A percentile compares a stretch with the other conserved stretches of the same genome.
Conservation (phyloP, 371 early-diverging fungal species). For the Thermomucor indicae-seudaticae region DNA sequence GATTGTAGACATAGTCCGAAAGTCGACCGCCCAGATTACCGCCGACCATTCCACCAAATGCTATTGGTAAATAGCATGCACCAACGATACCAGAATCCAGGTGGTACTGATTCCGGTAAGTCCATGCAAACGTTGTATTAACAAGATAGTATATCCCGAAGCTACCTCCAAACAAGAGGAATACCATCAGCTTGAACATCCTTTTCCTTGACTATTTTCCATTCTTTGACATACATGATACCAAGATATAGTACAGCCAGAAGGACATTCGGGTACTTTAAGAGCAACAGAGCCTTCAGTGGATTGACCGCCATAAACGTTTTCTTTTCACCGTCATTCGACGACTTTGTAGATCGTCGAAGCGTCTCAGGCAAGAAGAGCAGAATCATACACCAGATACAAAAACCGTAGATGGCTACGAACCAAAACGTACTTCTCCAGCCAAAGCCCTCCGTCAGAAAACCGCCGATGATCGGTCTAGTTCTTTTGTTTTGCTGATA, state of each 20-base stretch:
- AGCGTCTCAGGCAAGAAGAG: constrained; percentile 43
- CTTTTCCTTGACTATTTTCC: neutral
- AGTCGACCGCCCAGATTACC: constrained; percentile 28
- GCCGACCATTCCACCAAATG: constrained; percentile 28
- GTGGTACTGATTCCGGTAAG: constrained; percentile 20
- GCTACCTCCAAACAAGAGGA: constrained; percentile 1
- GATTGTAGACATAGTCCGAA: constrained; percentile 26
- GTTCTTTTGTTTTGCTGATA: neutral
- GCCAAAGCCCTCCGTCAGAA: constrained; percentile 38
- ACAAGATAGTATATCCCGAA: constrained; percentile 19
- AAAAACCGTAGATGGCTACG: constrained; percentile 28
- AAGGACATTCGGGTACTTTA: constrained; percentile 28
- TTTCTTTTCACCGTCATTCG: neutral
- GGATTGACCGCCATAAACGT: constrained; percentile 21
- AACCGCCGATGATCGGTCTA: constrained; percentile 47
- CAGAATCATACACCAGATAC: constrained; percentile 25
- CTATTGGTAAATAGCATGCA: constrained; percentile 31
- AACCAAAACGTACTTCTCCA: constrained; percentile 46
- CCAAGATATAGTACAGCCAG: constrained; percentile 25
- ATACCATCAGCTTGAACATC: neutral
- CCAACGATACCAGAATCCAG: constrained; percentile 22
- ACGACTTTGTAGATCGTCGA: neutral
- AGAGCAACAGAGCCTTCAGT: constrained; percentile 20
- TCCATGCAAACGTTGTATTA: constrained; percentile 21
- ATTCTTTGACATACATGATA: constrained; percentile 19